Evolutionary conservation across 768 basidiomycete species (phyloP), one percentile per base, ranked within the genome.

Genomic region (Heimioporus sp.): DNA sequence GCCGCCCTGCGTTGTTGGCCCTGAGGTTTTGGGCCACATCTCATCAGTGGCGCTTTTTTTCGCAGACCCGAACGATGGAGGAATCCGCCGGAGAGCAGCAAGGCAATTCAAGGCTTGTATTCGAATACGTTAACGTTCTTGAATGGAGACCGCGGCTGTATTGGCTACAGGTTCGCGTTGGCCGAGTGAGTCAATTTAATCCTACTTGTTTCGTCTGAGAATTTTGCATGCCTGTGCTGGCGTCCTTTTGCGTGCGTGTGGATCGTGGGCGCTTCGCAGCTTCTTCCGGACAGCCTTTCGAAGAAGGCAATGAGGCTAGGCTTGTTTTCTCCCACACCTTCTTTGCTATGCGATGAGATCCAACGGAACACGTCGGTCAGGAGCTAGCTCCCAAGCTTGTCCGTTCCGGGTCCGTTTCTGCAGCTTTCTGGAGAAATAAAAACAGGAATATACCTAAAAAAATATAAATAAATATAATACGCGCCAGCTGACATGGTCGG

Each of bases 121-220:
- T 72, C 76, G 1, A 76, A 80, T 51, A 77, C 72, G 19, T 55
- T 84, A 51, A 82, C 82, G 16, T 86, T 84, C 65, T 69, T 83
- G 32, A 77, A 77, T 52, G 83, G 81, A 51, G 77, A 78, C 59
- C 73, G 83, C 31, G 80, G 81, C 17, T 82, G 81, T 55, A 83
- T 85, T 57, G 81, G 85, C 13, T 83, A 77, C 63, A 76, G 75
- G 58, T 86, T 85, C 59, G 82, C 82, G 15, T 54, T 85, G 52
- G 70, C 74, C 32, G 80, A 85, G 83, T 83, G 63, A 70, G 81
- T 78, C 32, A 35, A 35, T 44, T 17, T 15, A 17, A 34, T n/a
- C 3, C 13, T 46, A 15, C n/a, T n/a, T n/a, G n/a, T 32, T 36
- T 32, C 30, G 17, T 46, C 35, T 24, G 41, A 12, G 12, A n/a